These are phyloP conservation scores for Leucosporidium yakuticum DNA, from an alignment of 768 basidiomycete genomes.

Conservation along the genomic window DNA sequence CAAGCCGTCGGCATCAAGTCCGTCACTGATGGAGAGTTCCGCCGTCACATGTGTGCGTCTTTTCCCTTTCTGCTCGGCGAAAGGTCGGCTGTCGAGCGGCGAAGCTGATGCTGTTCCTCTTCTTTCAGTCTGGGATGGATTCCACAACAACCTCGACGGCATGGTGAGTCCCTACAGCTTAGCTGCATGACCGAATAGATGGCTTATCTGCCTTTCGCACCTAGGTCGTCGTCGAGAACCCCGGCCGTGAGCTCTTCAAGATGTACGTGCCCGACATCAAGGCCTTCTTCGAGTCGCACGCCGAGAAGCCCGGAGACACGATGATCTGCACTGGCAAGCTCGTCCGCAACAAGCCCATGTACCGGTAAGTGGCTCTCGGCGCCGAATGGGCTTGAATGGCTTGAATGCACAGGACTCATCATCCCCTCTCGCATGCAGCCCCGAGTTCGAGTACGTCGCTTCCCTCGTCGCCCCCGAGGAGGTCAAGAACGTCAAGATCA, in stretches of 20 bases:
- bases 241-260: slow-evolving; percentile 30
- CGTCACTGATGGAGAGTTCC: slow-evolving; percentile 38
- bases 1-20: slow-evolving; percentile 24
- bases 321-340: slow-evolving; percentile 33
- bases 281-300: slow-evolving; percentile 31
- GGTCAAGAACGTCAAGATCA: slow-evolving; percentile 63
- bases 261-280: slow-evolving; percentile 35
- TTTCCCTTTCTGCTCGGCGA: too few species aligned
- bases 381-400: neutral
- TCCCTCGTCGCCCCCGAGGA: slow-evolving; percentile 33
- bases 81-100: too few species aligned
- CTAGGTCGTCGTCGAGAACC: slow-evolving; percentile 17
- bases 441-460: slow-evolving; percentile 35
- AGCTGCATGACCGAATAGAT: too few species aligned
- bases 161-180: slow-evolving; percentile 45
- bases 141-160: slow-evolving; percentile 62
- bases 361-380: slow-evolving; percentile 19
- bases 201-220: too few species aligned
- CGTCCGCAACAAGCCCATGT: slow-evolving; percentile 32
- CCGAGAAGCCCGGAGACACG: slow-evolving; percentile 26
- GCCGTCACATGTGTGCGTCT: slow-evolving; percentile 22
- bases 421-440: slow-evolving; percentile 4
- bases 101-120: too few species aligned
- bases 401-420: neutral
- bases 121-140: slow-evolving; percentile 50